A percentile compares a stretch with the other conserved stretches of the same genome.
Evolutionary conservation across 805 yeast species (phyloP).

Genomic region (Kuraishia ogatae): DNA sequence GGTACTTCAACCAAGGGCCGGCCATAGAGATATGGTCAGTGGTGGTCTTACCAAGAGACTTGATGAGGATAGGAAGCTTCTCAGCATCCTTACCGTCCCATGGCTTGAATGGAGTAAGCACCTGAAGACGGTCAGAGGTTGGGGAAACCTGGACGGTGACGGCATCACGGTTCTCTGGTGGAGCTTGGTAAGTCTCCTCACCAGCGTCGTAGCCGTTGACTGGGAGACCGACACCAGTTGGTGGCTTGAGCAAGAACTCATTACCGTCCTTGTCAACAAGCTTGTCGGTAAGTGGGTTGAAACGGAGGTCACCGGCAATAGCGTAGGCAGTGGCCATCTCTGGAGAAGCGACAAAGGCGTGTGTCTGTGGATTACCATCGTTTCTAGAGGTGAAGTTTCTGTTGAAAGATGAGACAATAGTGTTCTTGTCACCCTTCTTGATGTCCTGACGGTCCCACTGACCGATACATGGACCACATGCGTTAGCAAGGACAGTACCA

Average conservation of each 20-base stretch:
- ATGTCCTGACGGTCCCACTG: conserved; percentile 96
- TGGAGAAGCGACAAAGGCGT: conserved; percentile 98
- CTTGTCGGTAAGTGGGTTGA: conserved; percentile 87
- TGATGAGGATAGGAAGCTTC: conserved; percentile 87
- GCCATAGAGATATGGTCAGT: conserved; percentile 99
- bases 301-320: conserved; percentile 86
- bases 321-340: conserved; percentile 97
- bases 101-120: conserved; percentile 85
- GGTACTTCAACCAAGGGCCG: conserved; percentile 99
- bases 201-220: conserved; percentile 48
- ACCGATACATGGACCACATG: conserved; percentile 99
- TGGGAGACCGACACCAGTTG: conserved; percentile 82
- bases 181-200: conserved; percentile 93
- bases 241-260: conserved; percentile 70
- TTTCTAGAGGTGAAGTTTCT: conserved; percentile 97
- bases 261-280: conserved; percentile 64
- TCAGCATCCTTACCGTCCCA: conserved; percentile 96
- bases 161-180: conserved; percentile 76
- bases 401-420: conserved; percentile 95
- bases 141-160: conserved; percentile 77
- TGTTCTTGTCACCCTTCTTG: conserved; percentile 54
- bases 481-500: conserved; percentile 92
- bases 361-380: conserved; percentile 96
- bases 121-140: conserved; percentile 92
- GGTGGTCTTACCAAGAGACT: conserved; percentile 96